Evolutionary conservation across 805 yeast genomes (phyloP).

Genomic region (Kurtzmaniella cleridarum): DNA sequence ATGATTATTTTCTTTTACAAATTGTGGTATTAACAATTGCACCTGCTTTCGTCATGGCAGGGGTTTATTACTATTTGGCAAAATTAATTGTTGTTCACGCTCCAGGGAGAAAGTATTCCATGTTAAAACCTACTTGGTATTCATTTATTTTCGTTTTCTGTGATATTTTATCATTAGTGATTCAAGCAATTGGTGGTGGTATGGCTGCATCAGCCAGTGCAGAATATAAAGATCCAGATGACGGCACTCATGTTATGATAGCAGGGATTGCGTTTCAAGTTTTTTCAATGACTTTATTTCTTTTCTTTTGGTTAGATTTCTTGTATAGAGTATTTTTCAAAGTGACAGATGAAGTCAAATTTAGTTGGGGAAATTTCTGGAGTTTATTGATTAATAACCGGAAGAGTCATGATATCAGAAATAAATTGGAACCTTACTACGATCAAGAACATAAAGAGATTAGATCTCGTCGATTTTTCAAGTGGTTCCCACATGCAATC

Average conservation of each 20-base stretch:
- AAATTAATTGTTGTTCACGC: constrained; percentile 63
- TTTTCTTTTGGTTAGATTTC: constrained; percentile 45
- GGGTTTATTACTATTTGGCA: constrained; percentile 67
- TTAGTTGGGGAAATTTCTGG: constrained; percentile 13
- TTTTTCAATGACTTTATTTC: constrained; percentile 57
- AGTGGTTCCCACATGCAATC: constrained; percentile 40
- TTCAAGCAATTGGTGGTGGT: constrained; percentile 80
- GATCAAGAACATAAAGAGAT: constrained; percentile 28
- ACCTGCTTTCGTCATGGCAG: constrained; percentile 83
- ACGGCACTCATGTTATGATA: constrained; percentile 67
- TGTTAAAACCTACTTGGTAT: constrained; percentile 52
- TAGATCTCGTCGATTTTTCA: constrained; percentile 32
- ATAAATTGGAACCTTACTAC: constrained; percentile 21
- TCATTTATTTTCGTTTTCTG: constrained; percentile 60
- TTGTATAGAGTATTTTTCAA: constrained; percentile 32
- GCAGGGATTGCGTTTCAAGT: constrained; percentile 80
- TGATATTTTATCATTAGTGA: constrained; percentile 57
- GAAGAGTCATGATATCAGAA: constrained; percentile 13
- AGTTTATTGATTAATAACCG: constrained; percentile 18
- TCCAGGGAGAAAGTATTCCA: constrained; percentile 34
- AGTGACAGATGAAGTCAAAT: constrained; percentile 21
- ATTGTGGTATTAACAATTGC: constrained; percentile 67
- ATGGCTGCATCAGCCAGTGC: constrained; percentile 47
- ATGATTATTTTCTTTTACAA: constrained; percentile 53
- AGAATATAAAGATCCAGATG: constrained; percentile 18